Conservation (phyloP, 805 yeast genomes). For the Huiozyma naganishii region DNA sequence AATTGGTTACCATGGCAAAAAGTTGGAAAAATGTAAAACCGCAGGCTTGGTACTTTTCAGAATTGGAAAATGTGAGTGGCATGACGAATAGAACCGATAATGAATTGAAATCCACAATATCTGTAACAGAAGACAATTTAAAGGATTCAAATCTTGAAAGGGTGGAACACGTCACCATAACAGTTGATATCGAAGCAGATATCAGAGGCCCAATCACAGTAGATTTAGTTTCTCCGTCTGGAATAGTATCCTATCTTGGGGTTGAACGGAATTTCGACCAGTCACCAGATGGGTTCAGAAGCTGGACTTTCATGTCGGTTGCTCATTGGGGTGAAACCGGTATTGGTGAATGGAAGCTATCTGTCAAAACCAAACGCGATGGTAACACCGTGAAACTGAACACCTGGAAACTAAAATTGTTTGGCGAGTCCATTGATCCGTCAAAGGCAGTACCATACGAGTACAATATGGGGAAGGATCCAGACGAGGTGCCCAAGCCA, state of each 20-base stretch:
- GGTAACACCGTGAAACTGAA: slow-evolving; percentile 35
- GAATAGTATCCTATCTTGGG: slow-evolving; percentile 65
- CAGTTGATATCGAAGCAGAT: slow-evolving; percentile 55
- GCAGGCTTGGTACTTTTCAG: slow-evolving; percentile 68
- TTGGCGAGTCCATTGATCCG: slow-evolving; percentile 69
- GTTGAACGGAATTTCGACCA: slow-evolving; percentile 51
- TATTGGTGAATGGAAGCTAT: slow-evolving; percentile 71
- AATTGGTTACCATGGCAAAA: slow-evolving; percentile 60
- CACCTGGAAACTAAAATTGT: slow-evolving; percentile 68
- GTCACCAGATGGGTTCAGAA: slow-evolving; percentile 45
- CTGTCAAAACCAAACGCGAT: slow-evolving; percentile 39
- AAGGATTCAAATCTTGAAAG: slow-evolving; percentile 49
- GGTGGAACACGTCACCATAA: slow-evolving; percentile 79
- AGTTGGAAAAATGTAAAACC: slow-evolving; percentile 83
- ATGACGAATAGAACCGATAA: slow-evolving; percentile 17
- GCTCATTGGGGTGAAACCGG: slow-evolving; percentile 98
- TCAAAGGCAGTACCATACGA: slow-evolving; percentile 40
- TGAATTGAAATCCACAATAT: slow-evolving; percentile 30
- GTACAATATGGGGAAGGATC: background rate
- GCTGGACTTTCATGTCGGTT: slow-evolving; percentile 95
- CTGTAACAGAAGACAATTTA: slow-evolving; percentile 40
- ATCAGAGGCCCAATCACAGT: slow-evolving; percentile 63
- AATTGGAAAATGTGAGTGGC: slow-evolving; percentile 28
- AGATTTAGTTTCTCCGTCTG: slow-evolving; percentile 62
- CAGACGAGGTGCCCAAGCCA: background rate